Evolutionary conservation across 495 filamentous ascomycete genomes (phyloP).

Genomic region (Immersiella caudata): DNA sequence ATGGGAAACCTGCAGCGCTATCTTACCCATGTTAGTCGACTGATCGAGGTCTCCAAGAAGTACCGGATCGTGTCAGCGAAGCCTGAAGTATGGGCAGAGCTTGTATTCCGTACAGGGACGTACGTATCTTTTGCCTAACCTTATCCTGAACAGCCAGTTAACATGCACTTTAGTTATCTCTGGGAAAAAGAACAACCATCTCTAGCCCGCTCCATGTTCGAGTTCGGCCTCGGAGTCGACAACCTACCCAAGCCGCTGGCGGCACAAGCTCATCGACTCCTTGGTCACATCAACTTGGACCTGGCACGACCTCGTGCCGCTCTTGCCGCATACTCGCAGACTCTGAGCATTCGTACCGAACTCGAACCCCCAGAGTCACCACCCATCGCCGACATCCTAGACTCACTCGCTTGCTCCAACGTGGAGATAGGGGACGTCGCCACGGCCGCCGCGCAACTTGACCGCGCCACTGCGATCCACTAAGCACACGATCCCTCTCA

Average conservation of each 20-base stretch:
- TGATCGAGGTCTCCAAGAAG: constrained; percentile 13
- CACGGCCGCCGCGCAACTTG: constrained; percentile 11
- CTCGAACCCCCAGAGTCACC: constrained; percentile 13
- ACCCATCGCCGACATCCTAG: constrained; percentile 16
- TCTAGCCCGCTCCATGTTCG: not conserved
- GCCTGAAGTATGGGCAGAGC: constrained; percentile 14
- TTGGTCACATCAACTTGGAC: constrained; percentile 6
- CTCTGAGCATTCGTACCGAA: constrained; percentile 8
- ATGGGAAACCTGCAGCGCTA: constrained; percentile 15
- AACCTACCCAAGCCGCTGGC: not conserved
- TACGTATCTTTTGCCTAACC: constrained; percentile 7
- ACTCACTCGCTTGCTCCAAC: constrained; percentile 21
- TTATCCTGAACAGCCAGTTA: not conserved
- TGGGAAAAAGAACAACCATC: not conserved
- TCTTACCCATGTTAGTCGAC: constrained; percentile 16
- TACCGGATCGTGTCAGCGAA: constrained; percentile 9
- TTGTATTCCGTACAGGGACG: constrained; percentile 20
- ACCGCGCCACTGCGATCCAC: constrained; percentile 18
- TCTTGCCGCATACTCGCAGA: constrained; percentile 14
- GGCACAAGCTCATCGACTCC: constrained; percentile 7
- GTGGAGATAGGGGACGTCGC: constrained; percentile 12
- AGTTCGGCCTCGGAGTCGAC: not conserved
- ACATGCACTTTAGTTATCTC: not conserved
- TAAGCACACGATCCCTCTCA: constrained; percentile 8
- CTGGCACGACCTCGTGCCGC: constrained; percentile 17